These are phyloP conservation scores for Candida chilensis DNA, from an alignment of 805 yeast genomes.

Conservation along the genomic window DNA sequence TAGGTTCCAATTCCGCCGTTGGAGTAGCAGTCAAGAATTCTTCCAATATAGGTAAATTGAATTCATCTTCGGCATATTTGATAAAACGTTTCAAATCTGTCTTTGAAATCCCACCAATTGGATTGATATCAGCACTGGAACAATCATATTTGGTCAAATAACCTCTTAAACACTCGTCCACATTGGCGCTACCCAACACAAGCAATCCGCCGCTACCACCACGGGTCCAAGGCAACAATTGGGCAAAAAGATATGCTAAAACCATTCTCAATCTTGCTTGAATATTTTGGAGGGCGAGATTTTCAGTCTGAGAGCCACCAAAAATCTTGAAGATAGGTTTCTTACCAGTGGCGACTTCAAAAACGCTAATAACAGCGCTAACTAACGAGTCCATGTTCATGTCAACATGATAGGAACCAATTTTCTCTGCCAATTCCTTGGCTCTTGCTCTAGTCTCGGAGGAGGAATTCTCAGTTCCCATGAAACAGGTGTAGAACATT, in stretches of 20 bases:
- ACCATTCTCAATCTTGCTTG: constrained; percentile 98
- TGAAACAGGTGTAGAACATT: constrained; percentile 83
- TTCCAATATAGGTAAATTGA: constrained; percentile 66
- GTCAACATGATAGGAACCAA: constrained; percentile 88
- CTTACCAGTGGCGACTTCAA: constrained; percentile 86
- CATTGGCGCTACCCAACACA: constrained; percentile 94
- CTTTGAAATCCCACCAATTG: constrained; percentile 97
- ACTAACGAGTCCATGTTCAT: constrained; percentile 88
- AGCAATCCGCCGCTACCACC: constrained; percentile 71
- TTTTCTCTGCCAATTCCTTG: constrained; percentile 56
- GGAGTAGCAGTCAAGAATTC: constrained; percentile 89
- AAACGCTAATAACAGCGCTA: constrained; percentile 59
- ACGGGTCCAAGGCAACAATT: constrained; percentile 91
- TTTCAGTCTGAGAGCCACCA: constrained; percentile 90
- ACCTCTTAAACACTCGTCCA: constrained; percentile 93
- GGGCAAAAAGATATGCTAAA: constrained; percentile 86
- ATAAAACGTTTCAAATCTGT: constrained; percentile 86
- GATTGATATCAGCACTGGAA: constrained; percentile 94
- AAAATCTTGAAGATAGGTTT: constrained; percentile 82
- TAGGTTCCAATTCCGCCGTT: constrained; percentile 97
- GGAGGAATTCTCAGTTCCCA: constrained; percentile 96
- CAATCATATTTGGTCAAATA: constrained; percentile 95
- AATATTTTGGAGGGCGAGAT: constrained; percentile 90
- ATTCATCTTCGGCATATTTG: constrained; percentile 61
- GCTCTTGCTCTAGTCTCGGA: constrained; percentile 80